Evolutionary conservation across 2,329 filamentous ascomycete species (phyloP), one percentile per base, ranked within the genome.

Genomic region (Nothophoma quercina): DNA sequence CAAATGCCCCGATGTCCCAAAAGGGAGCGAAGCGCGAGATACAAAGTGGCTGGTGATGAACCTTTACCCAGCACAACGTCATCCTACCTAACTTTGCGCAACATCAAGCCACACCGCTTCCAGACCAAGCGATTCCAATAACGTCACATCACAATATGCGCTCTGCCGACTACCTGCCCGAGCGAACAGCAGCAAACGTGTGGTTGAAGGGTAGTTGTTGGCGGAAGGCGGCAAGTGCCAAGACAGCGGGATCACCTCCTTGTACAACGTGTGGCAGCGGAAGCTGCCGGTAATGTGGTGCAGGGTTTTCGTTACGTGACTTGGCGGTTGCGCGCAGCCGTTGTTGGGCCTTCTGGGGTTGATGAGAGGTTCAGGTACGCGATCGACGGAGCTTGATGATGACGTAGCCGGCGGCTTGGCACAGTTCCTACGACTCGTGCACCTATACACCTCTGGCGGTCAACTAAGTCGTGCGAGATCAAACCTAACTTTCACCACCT

Each of bases 351-450:
- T 29, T 21, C 18, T 36, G 29, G 18, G 21, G 26, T 26, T 19
- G 32, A n/a, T 32, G 42, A 25, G 34, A 34, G 28, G 40, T 38
- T 45, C 43, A 45, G 49, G 49, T 52, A 44, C 41, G 35, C 58
- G 60, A 63, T 58, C 46, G 35, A 40, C 32, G 22, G 29, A 30
- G 33, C 21, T 48, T 18, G 22, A 34, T 48, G 41, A 55, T 61
- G 60, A 63, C 60, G 59, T 60, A 52, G 13, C 30, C 55, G 21
- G 34, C 36, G 51, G 26, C 50, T 57, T 57, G 55, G 55, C 51
- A 36, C 7, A 5, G 13, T 15, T 9, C 3, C 12, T 12, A 12
- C 16, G 3, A 28, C 26, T 7, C 9, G n/a, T n/a, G n/a, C n/a
- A n/a, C n/a, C n/a, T n/a, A n/a, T n/a, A n/a, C n/a, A n/a, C n/a